Evolutionary conservation across 2,329 filamentous ascomycete genomes (phyloP).

Genomic region (Colletotrichum sp.): DNA sequence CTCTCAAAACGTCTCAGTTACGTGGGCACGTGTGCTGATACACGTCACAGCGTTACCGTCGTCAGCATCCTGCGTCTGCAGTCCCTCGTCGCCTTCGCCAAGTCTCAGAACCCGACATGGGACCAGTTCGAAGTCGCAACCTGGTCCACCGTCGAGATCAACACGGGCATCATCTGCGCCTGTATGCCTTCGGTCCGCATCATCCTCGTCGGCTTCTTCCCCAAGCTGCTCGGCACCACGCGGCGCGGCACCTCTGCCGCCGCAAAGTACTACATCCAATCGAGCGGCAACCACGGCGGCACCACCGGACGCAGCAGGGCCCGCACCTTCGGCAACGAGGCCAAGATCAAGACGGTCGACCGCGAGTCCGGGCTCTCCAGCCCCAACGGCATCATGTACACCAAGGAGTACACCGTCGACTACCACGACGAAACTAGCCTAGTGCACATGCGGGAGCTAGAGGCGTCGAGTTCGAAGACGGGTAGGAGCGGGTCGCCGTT

Average conservation of each 20-base stretch:
- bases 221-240: slow-evolving; percentile 31
- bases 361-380: neutral
- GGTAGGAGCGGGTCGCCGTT: slow-evolving; percentile 8
- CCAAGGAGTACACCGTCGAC: slow-evolving; percentile 39
- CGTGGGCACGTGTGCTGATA: neutral
- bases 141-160: slow-evolving; percentile 44
- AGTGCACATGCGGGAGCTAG: slow-evolving; percentile 32
- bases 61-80: slow-evolving; percentile 42
- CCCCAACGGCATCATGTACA: slow-evolving; percentile 32
- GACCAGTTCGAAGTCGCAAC: slow-evolving; percentile 33
- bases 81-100: slow-evolving; percentile 34
- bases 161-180: slow-evolving; percentile 40
- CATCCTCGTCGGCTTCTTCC: slow-evolving; percentile 41
- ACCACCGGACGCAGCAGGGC: slow-evolving; percentile 23
- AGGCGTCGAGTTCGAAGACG: slow-evolving; percentile 11
- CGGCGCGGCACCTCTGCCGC: slow-evolving; percentile 22
- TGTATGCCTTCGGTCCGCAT: slow-evolving; percentile 42
- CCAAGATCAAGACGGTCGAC: slow-evolving; percentile 9
- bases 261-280: slow-evolving; percentile 14
- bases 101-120: slow-evolving; percentile 38
- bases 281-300: neutral
- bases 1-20: neutral
- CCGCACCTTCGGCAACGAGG: slow-evolving; percentile 11
- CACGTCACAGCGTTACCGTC: slow-evolving; percentile 34
- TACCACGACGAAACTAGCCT: slow-evolving; percentile 36